Base-by-base conservation (phyloP, 2,329 filamentous ascomycete genomes). In the Fusarium keratoplasticum region DNA sequence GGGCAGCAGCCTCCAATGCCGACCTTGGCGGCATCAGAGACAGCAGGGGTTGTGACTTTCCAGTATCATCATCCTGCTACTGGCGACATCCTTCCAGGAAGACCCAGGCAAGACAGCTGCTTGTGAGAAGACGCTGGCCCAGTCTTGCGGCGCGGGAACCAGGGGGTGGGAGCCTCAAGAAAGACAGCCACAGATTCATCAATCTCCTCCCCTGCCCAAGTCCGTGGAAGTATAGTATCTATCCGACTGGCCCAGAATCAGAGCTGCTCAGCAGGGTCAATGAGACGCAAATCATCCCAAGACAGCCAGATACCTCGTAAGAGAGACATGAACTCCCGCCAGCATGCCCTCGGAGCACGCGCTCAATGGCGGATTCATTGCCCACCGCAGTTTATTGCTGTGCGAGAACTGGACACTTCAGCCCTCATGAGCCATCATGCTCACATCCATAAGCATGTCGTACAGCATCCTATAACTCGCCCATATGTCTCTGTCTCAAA, bases 121-220 rank as follows among this genome's bases (percentile, higher is more conserved):
- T 57, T 22, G 8, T 58, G 27, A 29, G 20, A 35, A 44, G n/a
- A 33, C 29, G 58, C 33, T 25, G 36, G 22, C 13, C 27, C 31
- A 58, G 22, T 35, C 16, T 27, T 27, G 20, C 70, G 27, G 44
- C n/a, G 38, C n/a, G 16, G 27, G 33, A 27, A 33, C 40, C 44
- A 71, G 50, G 59, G 47, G 61, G 42, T 47, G 42, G 42, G 47
- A 61, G 33, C 33, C n/a, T 64, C 60, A 55, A 20, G 33, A 22
- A 31, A 59, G 58, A 22, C 54, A 69, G 65, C 71, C 69, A 70
- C 50, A 38, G 38, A 64, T 61, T 35, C 71, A 58, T 57, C 42
- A 47, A 47, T 47, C 57, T 31, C 63, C 58, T 69, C 68, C 71
- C 69, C 72, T 72, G 69, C 69, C 72, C 69, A 74, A 64, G 63